phyloP scores from a whole-genome alignment of 768 basidiomycete species.

The Gautieria morchelliformis region DNA sequence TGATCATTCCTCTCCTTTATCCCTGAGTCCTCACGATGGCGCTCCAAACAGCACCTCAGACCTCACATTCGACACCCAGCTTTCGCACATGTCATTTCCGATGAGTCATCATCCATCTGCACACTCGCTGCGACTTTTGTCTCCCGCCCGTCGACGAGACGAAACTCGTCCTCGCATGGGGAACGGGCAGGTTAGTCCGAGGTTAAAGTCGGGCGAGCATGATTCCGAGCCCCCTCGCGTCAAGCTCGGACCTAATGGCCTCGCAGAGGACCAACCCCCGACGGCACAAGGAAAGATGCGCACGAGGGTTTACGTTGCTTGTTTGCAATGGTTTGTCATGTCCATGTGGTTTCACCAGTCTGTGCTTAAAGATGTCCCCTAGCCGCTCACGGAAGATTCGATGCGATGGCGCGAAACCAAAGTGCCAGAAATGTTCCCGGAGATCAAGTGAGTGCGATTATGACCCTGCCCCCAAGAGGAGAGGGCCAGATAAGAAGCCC shows the following conservation, averaged over 20 bases:
- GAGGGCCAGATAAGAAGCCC: slow-evolving; percentile 73
- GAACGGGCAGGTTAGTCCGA: not conserved
- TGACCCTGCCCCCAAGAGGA: slow-evolving; percentile 62
- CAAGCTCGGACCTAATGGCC: slow-evolving; percentile 14
- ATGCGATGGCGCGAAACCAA: slow-evolving; percentile 72
- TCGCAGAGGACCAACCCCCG: slow-evolving; percentile 68
- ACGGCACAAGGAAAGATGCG: slow-evolving; percentile 75
- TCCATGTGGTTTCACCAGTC: slow-evolving; percentile 6
- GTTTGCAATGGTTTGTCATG: slow-evolving; percentile 56
- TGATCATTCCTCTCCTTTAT: slow-evolving; percentile 1
- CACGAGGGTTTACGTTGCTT: slow-evolving; percentile 69
- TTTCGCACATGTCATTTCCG: not conserved
- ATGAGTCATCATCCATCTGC: not conserved
- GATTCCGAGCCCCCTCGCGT: not conserved
- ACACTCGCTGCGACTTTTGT: not conserved
- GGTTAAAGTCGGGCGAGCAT: not conserved
- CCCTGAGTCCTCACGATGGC: not conserved
- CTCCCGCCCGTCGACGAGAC: not conserved
- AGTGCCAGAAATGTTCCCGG: slow-evolving; percentile 63
- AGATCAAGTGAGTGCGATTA: slow-evolving; percentile 52
- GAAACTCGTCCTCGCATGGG: not conserved
- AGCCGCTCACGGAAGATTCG: slow-evolving; percentile 75
- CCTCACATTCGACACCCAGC: not conserved
- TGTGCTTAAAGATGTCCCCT: slow-evolving; percentile 6
- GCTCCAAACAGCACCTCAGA: not conserved